Base-by-base conservation (phyloP, 2,329 filamentous ascomycete genomes). In the Calonectria hongkongensis region DNA sequence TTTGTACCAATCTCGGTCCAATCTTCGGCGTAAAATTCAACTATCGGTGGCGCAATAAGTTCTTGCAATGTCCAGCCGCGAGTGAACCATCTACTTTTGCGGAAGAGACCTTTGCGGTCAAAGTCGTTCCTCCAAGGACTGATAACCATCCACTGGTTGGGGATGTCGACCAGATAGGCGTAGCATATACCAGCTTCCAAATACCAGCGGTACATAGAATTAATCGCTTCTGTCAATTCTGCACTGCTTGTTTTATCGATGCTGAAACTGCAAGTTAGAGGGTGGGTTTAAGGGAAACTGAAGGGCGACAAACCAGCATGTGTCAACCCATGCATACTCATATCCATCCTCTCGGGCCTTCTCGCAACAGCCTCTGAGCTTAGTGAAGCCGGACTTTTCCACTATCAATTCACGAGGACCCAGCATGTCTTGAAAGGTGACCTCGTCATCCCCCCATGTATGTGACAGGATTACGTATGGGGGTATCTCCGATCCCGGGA, bases 1-100 rank as follows among this genome's bases (percentile, higher is more conserved):
- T 51, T 51, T 4, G 48, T 51, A 7, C 48, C 48, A 30, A 51
- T 51, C 15, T 51, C 48, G 27, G 48, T 30, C 48, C 48, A 51
- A n/a, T 51, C 48, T n/a, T 51, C 48, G 48, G 48, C 48, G 27
- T 51, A 51, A 30, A 51, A 51, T n/a, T 51, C 48, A 16, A 51
- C 48, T 18, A 27, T 30, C 2, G 27, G 27, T 16, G 48, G 48
- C 4, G 48, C 48, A 28, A 51, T 51, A 16, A 51, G 48, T 27
- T 51, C 48, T 28, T 50, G 47, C 47, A 50, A 16, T 50, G 47
- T 50, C 25, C 47, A 50, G 13, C 47, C 47, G 13, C 47, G 47
- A 25, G 47, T 50, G 47, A 50, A 50, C 47, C 47, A 50, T 28
- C 47, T 27, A 27, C 47, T 33, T 5, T 51, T 51, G 48, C 27